Percentiles rank a stretch among this genome's conserved stretches.
Evolutionary conservation across 106 monocot species (phyloP).

Genomic region (Alisma plantagoaquatica): DNA sequence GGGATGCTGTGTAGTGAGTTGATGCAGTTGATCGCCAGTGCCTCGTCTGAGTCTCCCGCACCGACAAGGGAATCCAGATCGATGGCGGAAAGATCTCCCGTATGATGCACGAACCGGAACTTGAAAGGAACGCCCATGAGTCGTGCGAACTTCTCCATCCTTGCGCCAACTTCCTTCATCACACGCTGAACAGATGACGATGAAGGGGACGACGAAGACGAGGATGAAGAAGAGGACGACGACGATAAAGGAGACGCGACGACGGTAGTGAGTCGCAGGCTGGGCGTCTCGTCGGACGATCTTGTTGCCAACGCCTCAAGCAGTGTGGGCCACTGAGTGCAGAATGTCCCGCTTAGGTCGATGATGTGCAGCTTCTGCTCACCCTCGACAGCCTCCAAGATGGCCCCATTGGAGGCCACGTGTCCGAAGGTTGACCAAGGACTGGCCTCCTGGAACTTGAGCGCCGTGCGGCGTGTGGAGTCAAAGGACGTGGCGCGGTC

Average conservation of each 20-base stretch:
- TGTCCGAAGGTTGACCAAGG: constrained; percentile 81
- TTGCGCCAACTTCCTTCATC: constrained; percentile 57
- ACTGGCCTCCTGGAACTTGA: constrained; percentile 71
- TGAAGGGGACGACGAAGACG: constrained; percentile 5
- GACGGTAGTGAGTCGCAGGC: constrained; percentile 55
- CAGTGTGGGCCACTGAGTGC: constrained; percentile 87
- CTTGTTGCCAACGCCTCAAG: constrained; percentile 71
- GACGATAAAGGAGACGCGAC: constrained; percentile 15
- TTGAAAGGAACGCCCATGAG: constrained; percentile 82
- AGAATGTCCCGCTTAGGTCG: constrained; percentile 76
- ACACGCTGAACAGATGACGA: constrained; percentile 32
- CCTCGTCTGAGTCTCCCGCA: constrained; percentile 5
- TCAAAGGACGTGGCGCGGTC: constrained; percentile 77
- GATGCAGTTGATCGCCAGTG: constrained; percentile 60
- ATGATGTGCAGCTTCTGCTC: constrained; percentile 46
- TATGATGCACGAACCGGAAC: constrained; percentile 54
- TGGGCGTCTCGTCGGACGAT: constrained; percentile 65
- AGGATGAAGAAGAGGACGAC: too few relatives aligned
- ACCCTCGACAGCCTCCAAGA: constrained; percentile 44
- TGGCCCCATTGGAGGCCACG: constrained; percentile 65
- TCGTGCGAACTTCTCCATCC: constrained; percentile 80
- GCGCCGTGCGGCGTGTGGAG: constrained; percentile 63
- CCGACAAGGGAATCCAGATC: constrained; percentile 29
- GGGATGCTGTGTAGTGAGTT: constrained; percentile 44
- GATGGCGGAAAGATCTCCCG: constrained; percentile 38